Percentiles rank a stretch among this genome's conserved stretches.
Evolutionary conservation across 371 early-diverging fungal genomes (phyloP).

Genomic region (Mortierella sp.): DNA sequence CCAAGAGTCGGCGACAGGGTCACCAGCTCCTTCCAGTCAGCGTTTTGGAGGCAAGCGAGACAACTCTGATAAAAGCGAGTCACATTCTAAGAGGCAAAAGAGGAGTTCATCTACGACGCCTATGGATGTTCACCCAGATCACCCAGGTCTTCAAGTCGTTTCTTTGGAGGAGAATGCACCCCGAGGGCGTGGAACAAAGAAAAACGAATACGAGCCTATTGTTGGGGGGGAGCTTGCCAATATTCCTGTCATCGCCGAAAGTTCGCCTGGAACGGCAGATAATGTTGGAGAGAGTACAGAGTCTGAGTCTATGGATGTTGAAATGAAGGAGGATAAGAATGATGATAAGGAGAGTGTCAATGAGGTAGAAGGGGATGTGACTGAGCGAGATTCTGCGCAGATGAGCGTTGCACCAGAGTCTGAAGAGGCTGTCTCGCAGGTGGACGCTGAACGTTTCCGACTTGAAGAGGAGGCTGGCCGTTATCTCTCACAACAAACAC

Average conservation of each 20-base stretch:
- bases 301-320: constrained; percentile 34
- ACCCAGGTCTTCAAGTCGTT: constrained; percentile 55
- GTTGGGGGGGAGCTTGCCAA: constrained; percentile 75
- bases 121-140: constrained; percentile 46
- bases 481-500: constrained; percentile 78
- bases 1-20: constrained; percentile 42
- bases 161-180: constrained; percentile 50
- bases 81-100: constrained; percentile 47
- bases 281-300: not conserved
- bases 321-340: constrained; percentile 26
- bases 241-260: constrained; percentile 65
- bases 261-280: not conserved
- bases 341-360: not conserved
- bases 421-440: constrained; percentile 27
- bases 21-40: constrained; percentile 46
- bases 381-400: constrained; percentile 57
- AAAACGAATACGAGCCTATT: constrained; percentile 78
- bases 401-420: constrained; percentile 49
- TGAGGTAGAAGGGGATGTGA: constrained; percentile 4
- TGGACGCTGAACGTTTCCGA: constrained; percentile 49
- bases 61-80: constrained; percentile 38
- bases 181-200: constrained; percentile 64
- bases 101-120: constrained; percentile 52
- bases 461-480: constrained; percentile 79
- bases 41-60: constrained; percentile 52